Evolutionary conservation across 202 grass and related monocot genomes (phyloP), one percentile per base, ranked within the genome.

Genomic region (Schoenoplectus tabernaemontani): DNA sequence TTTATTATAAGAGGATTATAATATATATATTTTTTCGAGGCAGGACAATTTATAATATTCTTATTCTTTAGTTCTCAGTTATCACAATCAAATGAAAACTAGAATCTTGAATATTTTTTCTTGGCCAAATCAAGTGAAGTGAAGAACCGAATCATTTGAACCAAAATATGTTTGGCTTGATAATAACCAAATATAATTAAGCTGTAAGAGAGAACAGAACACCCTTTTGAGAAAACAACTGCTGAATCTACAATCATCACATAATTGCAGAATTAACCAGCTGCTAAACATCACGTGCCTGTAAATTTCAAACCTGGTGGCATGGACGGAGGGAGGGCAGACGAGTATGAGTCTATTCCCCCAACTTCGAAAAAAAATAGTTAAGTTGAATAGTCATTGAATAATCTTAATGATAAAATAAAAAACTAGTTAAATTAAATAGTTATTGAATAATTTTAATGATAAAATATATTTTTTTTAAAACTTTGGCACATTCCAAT

Each of bases 211-310:
- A 12, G 10, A 50, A 50, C 16, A 50, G 15, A 36, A 58, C 73
- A 23, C 17, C 3, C 23, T 36, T 75, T 44, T 75, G 19, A 77
- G 50, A 54, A 54, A 75, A 75, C 16, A 50, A 75, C 30, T 77
- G 26, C 50, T 57, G 34, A 36, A 57, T 59, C 28, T 53, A 5
- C 9, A 78, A 28, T 30, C 20, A 63, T 10, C 37, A 30, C n/a
- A 63, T 38, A 11, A 47, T 30, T 44, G 58, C 39, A 24, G 19
- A 41, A 4, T 43, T 34, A 48, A 79, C 58, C 43, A 32, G 59
- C 57, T 79, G 74, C 57, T 32, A 64, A 63, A 43, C 37, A 64
- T 79, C 57, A 79, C 77, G 58, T 79, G 77, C 16, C 77, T 59
- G 38, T 79, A 13, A 50, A 50, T 50, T 41, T 11, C 16, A 79